These are phyloP conservation scores for Babesia bovis DNA, from an alignment of 169 alveolate genomes.

Conservation along the genomic window DNA sequence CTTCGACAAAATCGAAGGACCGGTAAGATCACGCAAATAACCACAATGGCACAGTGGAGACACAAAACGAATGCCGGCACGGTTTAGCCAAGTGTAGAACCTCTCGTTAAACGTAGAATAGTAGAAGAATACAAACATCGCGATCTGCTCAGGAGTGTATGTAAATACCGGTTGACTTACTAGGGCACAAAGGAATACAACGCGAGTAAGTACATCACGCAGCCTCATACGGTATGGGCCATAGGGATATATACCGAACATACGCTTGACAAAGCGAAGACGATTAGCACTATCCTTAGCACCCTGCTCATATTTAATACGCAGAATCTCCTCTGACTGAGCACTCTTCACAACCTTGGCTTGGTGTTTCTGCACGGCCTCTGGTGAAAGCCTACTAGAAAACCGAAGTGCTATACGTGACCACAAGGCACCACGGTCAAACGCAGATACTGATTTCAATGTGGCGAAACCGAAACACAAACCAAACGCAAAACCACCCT, in stretches of 20 bases:
- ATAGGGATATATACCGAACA: conserved; percentile 12
- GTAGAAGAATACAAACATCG: conserved; percentile 5
- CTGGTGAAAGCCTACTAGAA: not conserved
- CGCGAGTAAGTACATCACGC: conserved; percentile 11
- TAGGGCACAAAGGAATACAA: not conserved
- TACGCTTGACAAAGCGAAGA: not conserved
- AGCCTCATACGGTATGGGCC: conserved; percentile 20
- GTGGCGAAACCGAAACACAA: conserved; percentile 76
- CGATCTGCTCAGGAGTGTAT: not conserved
- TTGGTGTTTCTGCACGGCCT: not conserved
- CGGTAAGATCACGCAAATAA: not conserved
- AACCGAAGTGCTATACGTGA: conserved; percentile 5
- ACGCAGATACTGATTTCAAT: conserved; percentile 71
- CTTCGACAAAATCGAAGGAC: not conserved
- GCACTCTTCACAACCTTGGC: not conserved
- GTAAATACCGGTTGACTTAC: conserved; percentile 3
- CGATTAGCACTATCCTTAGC: conserved; percentile 8
- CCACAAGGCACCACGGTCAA: conserved; percentile 68
- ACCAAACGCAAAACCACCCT: conserved; percentile 82
- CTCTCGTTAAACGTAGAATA: not conserved
- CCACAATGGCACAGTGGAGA: conserved; percentile 4
- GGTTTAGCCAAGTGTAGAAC: conserved; percentile 3
- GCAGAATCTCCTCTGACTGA: conserved; percentile 13
- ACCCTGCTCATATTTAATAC: conserved; percentile 19
- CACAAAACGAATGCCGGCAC: not conserved